Base-by-base conservation (phyloP, 2,329 filamentous ascomycete genomes). In the Elsinoe necatrix region DNA sequence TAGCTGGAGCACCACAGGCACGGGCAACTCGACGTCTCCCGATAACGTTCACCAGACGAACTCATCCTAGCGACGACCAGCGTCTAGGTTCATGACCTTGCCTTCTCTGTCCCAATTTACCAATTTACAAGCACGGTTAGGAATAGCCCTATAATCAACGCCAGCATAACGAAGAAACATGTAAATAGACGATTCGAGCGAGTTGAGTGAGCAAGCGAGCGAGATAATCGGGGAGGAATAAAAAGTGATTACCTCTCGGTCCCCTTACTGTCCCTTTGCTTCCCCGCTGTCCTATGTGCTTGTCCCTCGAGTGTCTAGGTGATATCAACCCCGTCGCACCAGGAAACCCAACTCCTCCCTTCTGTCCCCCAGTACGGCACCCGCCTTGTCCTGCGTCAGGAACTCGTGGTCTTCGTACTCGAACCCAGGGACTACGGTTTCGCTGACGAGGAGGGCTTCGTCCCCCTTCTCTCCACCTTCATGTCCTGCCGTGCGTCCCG, bases 391-490 rank as follows among this genome's bases (percentile, higher is more conserved):
- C 12, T 66, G 66, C 4, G 72, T 75, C 63, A 88, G 72, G 63
- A 87, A 87, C 64, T 86, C 81, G 66, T 87, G 82, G 66, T 87
- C 83, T 57, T 73, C 74, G 62, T 75, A 85, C 64, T 86, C 83
- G 63, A 87, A 87, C 0, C 84, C 84, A 0, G 84, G 83, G 6
- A 85, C 75, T 1, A 85, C 83, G 0, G 81, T 85, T 72, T 87
- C 83, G 48, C 79, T 82, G 58, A 87, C 86, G 69, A 87, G 71
- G 62, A 85, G 67, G 0, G 80, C 80, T 16, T 72, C 73, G 70
- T 72, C 35, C 68, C 71, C 23, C 62, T 64, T 3, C 65, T 63
- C 25, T 51, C 27, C 43, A 7, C 12, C 45, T 2, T 62, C 67
- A 20, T 64, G 67, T 42, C 69, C 69, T 8, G 65, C 67, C 34